Conservation (phyloP, 768 basidiomycete species). For the Amyloporia xantha region DNA sequence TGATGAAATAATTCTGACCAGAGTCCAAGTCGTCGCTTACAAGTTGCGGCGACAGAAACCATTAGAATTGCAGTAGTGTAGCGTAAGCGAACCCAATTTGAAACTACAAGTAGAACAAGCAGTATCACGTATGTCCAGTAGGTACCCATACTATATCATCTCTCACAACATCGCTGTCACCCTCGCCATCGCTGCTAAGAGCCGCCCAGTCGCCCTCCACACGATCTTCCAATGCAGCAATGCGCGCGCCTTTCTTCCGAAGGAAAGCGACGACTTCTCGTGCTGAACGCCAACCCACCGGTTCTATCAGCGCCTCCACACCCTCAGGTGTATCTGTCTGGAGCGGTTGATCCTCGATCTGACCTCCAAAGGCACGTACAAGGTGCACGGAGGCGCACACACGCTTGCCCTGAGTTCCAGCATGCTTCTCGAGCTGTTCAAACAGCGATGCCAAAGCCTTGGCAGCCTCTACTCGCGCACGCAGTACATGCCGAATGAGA, state of each 20-base stretch:
- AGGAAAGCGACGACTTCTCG: conserved; percentile 71
- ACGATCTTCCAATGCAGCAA: conserved; percentile 42
- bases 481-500: conserved; percentile 83
- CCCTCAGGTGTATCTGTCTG: conserved; percentile 18
- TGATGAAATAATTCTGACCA: too few species aligned
- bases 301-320: conserved; percentile 12
- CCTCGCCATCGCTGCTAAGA: conserved; percentile 56
- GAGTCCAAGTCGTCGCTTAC: too few species aligned
- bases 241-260: conserved; percentile 63
- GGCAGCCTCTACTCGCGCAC: conserved; percentile 78
- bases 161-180: conserved; percentile 12
- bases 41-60: too few species aligned
- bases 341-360: conserved; percentile 25
- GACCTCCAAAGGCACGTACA: conserved; percentile 34
- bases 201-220: conserved; percentile 68
- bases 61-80: too few species aligned
- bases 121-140: neutral
- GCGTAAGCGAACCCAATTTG: neutral
- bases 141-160: neutral
- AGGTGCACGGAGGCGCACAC: conserved; percentile 47
- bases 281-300: conserved; percentile 53
- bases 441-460: conserved; percentile 71
- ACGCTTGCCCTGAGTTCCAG: conserved; percentile 35
- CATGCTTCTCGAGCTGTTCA: conserved; percentile 43
- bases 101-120: neutral